Evolutionary conservation across 2,329 filamentous ascomycete species (phyloP).

Genomic region (Colletotrichum higginsianum): DNA sequence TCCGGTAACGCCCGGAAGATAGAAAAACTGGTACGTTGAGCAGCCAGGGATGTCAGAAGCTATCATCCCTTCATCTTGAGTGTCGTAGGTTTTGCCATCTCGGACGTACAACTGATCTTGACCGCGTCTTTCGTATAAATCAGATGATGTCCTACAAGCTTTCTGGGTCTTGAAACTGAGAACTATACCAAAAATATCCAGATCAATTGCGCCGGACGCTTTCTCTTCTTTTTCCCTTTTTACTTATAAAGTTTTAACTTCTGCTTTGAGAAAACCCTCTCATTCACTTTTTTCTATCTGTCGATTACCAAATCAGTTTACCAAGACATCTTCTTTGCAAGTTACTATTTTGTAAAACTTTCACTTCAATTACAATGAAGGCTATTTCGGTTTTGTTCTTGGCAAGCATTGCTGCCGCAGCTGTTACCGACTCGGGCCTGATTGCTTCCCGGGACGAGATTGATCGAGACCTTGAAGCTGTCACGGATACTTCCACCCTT

Average conservation of each 20-base stretch:
- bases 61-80: not conserved
- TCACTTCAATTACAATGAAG: constrained; percentile 18
- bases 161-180: not conserved
- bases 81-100: not conserved
- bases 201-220: constrained; percentile 21
- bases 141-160: not conserved
- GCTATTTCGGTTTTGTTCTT: constrained; percentile 26
- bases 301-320: not conserved
- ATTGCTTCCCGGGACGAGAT: constrained; percentile 16
- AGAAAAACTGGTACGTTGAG: not conserved
- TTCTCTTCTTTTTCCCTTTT: constrained; percentile 14
- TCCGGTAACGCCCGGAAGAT: not conserved
- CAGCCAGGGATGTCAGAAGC: not conserved
- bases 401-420: constrained; percentile 28
- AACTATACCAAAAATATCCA: not conserved
- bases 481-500: not conserved
- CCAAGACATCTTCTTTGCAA: not conserved
- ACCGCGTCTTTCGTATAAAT: constrained; percentile 2
- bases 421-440: constrained; percentile 16
- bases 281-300: not conserved
- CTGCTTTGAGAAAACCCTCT: not conserved
- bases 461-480: constrained; percentile 3
- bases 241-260: not conserved
- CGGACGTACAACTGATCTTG: not conserved
- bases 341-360: not conserved